Conservation (phyloP, 805 yeast species). For the Yamadazyma laniorum region DNA sequence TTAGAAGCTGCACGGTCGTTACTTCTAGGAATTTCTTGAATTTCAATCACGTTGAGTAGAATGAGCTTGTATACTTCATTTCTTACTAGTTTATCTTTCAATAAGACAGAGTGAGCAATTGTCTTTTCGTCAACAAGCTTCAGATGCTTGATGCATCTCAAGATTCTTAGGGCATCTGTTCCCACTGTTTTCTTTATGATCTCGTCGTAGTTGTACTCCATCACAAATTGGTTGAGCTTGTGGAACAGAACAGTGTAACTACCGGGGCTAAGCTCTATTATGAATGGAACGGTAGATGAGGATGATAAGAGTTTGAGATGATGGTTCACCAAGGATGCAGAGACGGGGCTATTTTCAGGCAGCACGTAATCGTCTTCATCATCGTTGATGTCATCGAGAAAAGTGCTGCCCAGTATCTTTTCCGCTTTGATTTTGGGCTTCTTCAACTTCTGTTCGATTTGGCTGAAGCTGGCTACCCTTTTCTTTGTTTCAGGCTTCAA, state of each 20-base stretch:
- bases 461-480: conserved; percentile 15
- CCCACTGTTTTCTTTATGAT: conserved; percentile 63
- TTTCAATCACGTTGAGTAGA: conserved; percentile 69
- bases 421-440: conserved; percentile 27
- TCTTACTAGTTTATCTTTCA: conserved; percentile 76
- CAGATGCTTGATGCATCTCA: conserved; percentile 71
- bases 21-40: conserved; percentile 92
- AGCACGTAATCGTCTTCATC: conserved; percentile 16
- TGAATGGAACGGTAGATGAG: conserved; percentile 53
- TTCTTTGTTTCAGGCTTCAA: conserved; percentile 31
- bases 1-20: conserved; percentile 89
- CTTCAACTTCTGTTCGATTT: conserved; percentile 17
- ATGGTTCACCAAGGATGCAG: conserved; percentile 43
- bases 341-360: conserved; percentile 26
- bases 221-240: conserved; percentile 44
- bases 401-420: conserved; percentile 7
- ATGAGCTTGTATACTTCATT: conserved; percentile 66
- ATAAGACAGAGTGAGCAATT: conserved; percentile 68
- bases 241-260: conserved; percentile 61
- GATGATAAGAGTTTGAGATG: conserved; percentile 69
- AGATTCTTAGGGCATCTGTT: conserved; percentile 62
- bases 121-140: conserved; percentile 82
- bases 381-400: conserved; percentile 4
- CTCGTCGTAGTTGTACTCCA: conserved; percentile 53
- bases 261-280: conserved; percentile 57